These are phyloP conservation scores for Lippia alba DNA, from an alignment of 305 asterid species.

Conservation along the genomic window DNA sequence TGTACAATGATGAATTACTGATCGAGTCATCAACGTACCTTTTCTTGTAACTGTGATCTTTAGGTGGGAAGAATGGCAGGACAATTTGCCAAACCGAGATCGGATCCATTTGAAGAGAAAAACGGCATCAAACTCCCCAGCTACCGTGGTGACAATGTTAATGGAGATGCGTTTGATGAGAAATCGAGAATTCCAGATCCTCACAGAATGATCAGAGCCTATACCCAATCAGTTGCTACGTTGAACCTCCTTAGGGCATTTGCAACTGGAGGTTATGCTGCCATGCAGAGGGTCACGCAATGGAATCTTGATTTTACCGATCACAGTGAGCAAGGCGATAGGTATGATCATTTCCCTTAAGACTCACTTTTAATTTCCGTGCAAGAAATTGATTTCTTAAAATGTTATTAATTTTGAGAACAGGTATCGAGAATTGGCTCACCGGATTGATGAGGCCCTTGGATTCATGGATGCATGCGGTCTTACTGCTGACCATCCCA, in stretches of 20 bases:
- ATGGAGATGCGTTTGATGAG: constrained; percentile 69
- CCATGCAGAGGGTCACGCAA: constrained; percentile 70
- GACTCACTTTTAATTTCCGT: not conserved
- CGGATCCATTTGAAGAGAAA: constrained; percentile 64
- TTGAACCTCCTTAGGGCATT: constrained; percentile 70
- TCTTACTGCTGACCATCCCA: constrained; percentile 58
- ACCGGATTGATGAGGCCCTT: constrained; percentile 74
- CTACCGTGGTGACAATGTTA: constrained; percentile 70
- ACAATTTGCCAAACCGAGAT: constrained; percentile 78
- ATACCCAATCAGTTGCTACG: constrained; percentile 68
- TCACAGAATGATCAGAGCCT: constrained; percentile 67
- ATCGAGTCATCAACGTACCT: not conserved
- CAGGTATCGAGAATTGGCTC: constrained; percentile 70
- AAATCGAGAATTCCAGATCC: constrained; percentile 69
- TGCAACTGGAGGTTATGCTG: constrained; percentile 76
- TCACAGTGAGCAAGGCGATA: constrained; percentile 74
- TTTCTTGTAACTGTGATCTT: constrained; percentile 9
- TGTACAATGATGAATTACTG: not conserved
- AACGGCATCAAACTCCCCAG: constrained; percentile 72
- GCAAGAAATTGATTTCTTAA: constrained; percentile 1
- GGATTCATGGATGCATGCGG: constrained; percentile 78
- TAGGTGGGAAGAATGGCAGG: constrained; percentile 85
- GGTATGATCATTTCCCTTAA: constrained; percentile 33
- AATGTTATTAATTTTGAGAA: not conserved
- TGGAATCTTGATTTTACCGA: constrained; percentile 78